Evolutionary conservation across 1,139 yeast genomes (phyloP).

Genomic region (Starmera stellimalicola): DNA sequence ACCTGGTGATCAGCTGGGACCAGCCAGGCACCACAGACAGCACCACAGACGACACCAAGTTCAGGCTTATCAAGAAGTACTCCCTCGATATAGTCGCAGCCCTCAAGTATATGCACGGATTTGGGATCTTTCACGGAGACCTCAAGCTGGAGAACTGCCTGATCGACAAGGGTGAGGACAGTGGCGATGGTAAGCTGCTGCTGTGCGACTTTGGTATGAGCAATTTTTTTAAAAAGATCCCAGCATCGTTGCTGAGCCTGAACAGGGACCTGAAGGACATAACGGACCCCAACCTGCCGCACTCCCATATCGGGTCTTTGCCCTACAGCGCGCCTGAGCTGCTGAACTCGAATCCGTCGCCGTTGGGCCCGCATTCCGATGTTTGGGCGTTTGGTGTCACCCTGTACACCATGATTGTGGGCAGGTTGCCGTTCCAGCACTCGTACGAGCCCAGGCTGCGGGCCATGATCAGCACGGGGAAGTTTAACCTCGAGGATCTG

Average conservation of each 20-base stretch:
- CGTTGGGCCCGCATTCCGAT: conserved; percentile 68
- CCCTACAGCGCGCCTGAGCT: conserved; percentile 93
- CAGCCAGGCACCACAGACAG: conserved; percentile 24
- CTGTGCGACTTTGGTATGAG: conserved; percentile 88
- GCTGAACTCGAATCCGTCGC: conserved; percentile 55
- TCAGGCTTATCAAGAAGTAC: conserved; percentile 25
- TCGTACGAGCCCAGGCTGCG: conserved; percentile 71
- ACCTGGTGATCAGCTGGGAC: conserved; percentile 67
- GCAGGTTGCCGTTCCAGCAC: conserved; percentile 76
- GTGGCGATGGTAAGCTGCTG: conserved; percentile 27
- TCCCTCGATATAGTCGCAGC: conserved; percentile 52
- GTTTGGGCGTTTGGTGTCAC: conserved; percentile 88
- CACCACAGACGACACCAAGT: conserved; percentile 19
- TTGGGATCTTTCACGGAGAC: conserved; percentile 80
- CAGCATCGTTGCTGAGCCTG: conserved; percentile 5
- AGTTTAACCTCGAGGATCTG: conserved; percentile 41
- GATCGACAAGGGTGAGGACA: conserved; percentile 30
- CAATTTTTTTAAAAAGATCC: conserved; percentile 22
- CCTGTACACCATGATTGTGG: conserved; percentile 61
- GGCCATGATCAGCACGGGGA: conserved; percentile 62
- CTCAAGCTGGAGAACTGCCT: conserved; percentile 80
- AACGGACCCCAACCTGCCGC: conserved; percentile 31
- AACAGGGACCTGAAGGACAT: conserved; percentile 7
- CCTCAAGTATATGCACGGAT: conserved; percentile 59
- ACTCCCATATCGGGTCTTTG: conserved; percentile 72